These are phyloP conservation scores for Globisporangium megalacanthum DNA, from an alignment of 352 stramenopile species.

Conservation along the genomic window DNA sequence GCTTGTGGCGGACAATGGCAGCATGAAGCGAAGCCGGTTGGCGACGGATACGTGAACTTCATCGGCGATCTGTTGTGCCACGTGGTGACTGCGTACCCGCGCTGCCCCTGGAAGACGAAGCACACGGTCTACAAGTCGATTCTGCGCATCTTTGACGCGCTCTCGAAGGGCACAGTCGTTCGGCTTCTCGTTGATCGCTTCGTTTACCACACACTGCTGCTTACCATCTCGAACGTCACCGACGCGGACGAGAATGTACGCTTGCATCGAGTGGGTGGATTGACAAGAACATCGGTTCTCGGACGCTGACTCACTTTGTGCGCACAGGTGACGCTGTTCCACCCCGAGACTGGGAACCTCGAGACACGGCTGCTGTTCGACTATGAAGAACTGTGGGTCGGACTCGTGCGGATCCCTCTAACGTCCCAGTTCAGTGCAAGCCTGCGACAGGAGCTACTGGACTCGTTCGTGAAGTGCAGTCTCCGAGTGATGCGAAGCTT, in stretches of 20 bases:
- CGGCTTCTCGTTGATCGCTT: conserved; percentile 44
- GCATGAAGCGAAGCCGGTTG: conserved; percentile 21
- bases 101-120: conserved; percentile 61
- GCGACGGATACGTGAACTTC: conserved; percentile 47
- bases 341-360: conserved; percentile 64
- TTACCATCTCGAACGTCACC: conserved; percentile 64
- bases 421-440: conserved; percentile 7
- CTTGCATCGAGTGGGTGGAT: no score
- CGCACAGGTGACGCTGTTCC: conserved; percentile 47
- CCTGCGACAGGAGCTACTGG: conserved; percentile 35
- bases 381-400: conserved; percentile 67
- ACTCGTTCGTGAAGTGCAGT: conserved; percentile 44
- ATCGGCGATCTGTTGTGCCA: conserved; percentile 53
- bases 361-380: conserved; percentile 76
- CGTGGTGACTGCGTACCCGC: conserved; percentile 54
- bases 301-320: not conserved
- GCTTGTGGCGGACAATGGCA: conserved; percentile 4
- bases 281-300: not conserved
- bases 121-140: conserved; percentile 47
- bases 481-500: conserved; percentile 44
- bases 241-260: conserved; percentile 20
- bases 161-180: conserved; percentile 29
- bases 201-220: conserved; percentile 50
- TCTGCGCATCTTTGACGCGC: conserved; percentile 30
- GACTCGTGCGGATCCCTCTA: conserved; percentile 4